These are phyloP conservation scores for Tolypocladium pustulatum DNA, from an alignment of 2,329 filamentous ascomycete genomes.

Conservation along the genomic window DNA sequence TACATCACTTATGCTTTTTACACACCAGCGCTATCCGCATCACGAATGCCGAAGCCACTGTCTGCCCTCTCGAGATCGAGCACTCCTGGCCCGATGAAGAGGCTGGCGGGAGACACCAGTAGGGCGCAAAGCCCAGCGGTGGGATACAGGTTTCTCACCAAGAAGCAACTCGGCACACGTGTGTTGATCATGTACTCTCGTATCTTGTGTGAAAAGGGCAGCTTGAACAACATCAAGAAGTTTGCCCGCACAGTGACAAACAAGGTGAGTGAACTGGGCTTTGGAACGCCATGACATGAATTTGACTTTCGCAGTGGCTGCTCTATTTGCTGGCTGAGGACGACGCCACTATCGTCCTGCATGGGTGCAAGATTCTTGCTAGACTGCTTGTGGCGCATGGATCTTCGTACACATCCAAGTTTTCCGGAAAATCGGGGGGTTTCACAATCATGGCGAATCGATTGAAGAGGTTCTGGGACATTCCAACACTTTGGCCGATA, in stretches of 20 bases:
- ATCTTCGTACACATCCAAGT: slow-evolving; percentile 71
- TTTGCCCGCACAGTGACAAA: slow-evolving; percentile 94
- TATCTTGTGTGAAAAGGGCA: slow-evolving; percentile 65
- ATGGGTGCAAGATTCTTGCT: slow-evolving; percentile 73
- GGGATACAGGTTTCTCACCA: slow-evolving; percentile 36
- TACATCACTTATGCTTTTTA: slow-evolving; percentile 93
- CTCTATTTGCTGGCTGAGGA: slow-evolving; percentile 83
- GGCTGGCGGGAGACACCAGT: slow-evolving; percentile 24
- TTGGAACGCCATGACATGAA: not conserved
- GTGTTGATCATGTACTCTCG: slow-evolving; percentile 69
- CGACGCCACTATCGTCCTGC: slow-evolving; percentile 70
- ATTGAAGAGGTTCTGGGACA: slow-evolving; percentile 80
- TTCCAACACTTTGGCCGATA: slow-evolving; percentile 74
- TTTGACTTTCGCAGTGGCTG: slow-evolving; percentile 55
- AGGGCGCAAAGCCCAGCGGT: slow-evolving; percentile 17
- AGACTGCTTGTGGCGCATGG: slow-evolving; percentile 78
- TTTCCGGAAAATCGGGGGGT: slow-evolving; percentile 72
- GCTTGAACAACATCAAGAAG: slow-evolving; percentile 61
- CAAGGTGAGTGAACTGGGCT: slow-evolving; percentile 47
- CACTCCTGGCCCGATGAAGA: slow-evolving; percentile 27
- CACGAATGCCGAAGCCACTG: slow-evolving; percentile 39
- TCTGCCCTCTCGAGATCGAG: slow-evolving; percentile 27
- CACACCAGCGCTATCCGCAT: slow-evolving; percentile 33
- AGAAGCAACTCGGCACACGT: slow-evolving; percentile 61
- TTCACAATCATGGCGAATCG: slow-evolving; percentile 77